Evolutionary conservation across 768 basidiomycete genomes (phyloP), one percentile per base, ranked within the genome.

Genomic region (Asterophora parasitica): DNA sequence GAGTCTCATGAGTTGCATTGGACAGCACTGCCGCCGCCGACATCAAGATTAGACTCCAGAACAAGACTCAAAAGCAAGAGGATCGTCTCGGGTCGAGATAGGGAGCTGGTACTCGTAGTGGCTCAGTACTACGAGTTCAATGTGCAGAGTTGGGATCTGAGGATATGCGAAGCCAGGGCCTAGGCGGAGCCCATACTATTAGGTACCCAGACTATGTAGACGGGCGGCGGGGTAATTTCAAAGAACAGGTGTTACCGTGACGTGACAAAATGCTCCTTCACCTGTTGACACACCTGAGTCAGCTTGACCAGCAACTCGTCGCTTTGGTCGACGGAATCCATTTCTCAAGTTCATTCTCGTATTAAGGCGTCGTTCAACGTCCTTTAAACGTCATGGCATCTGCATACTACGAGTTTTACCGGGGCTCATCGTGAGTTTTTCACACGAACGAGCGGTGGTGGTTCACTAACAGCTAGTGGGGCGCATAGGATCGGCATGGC

Each of bases 381-480:
- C 31, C n/a, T 16, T 26, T 7, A 17, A 9, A 17, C 23, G 41
- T 44, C 19, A 88, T 88, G 87, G 85, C 87, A 38, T 69, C 88
- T 17, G 86, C 86, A 33, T 93, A 92, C 73, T 93, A 92, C 65
- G 90, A 93, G 68, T 91, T 93, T 65, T 92, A 92, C 73, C 79
- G 91, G 51, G 88, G 89, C 50, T 90, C 89, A 35, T 90, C 89
- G 90, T 92, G 74, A 36, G 41, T 26, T 52, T n/a, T 26, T 41
- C 34, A 20, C 42, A 51, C 16, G 34, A 47, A n/a, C n/a, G 23
- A 23, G 23, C 11, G 51, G 12, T 27, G 31, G 34, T 15, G n/a
- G 47, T 41, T 23, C 35, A 47, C 28, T 23, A 23, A 23, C 26
- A 32, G 30, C 31, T 27, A n/a, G 16, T 46, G 33, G 37, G 15